Evolutionary conservation across 768 basidiomycete genomes (phyloP).

Genomic region (Calocybe gangraenosa): DNA sequence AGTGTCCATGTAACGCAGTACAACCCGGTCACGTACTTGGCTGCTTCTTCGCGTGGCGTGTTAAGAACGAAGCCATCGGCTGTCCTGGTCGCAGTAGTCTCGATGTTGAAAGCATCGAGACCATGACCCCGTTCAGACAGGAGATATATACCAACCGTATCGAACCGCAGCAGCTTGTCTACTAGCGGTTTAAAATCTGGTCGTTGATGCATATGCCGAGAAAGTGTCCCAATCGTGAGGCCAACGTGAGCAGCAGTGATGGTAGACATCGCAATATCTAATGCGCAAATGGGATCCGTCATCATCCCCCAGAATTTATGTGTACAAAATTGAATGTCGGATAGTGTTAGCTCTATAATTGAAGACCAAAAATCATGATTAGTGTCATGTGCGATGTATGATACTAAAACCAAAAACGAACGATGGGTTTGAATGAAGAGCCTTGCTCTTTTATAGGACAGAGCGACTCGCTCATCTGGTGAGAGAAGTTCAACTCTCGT

Average conservation of each 20-base stretch:
- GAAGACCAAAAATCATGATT: neutral
- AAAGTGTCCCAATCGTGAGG: neutral
- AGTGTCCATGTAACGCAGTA: slow-evolving; percentile 1
- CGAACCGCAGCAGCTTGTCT: slow-evolving; percentile 41
- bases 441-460: slow-evolving; percentile 45
- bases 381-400: too few species aligned
- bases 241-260: neutral
- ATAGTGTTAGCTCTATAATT: slow-evolving; percentile 31
- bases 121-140: slow-evolving; percentile 53
- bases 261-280: neutral
- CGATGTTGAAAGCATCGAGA: slow-evolving; percentile 51
- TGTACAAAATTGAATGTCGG: slow-evolving; percentile 36
- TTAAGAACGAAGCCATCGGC: slow-evolving; percentile 45
- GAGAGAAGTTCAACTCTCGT: slow-evolving; percentile 35
- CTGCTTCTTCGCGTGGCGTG: slow-evolving; percentile 49
- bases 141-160: slow-evolving; percentile 46
- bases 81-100: slow-evolving; percentile 51
- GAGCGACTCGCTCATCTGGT: slow-evolving; percentile 36
- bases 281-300: slow-evolving; percentile 30
- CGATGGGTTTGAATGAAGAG: slow-evolving; percentile 43
- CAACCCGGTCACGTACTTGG: slow-evolving; percentile 36
- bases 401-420: slow-evolving; percentile 18
- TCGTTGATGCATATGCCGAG: slow-evolving; percentile 32
- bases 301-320: slow-evolving; percentile 42
- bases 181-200: slow-evolving; percentile 45